Evolutionary conservation across 2,329 filamentous ascomycete genomes (phyloP), one percentile per base, ranked within the genome.

Genomic region (Trichoderma harzianum): DNA sequence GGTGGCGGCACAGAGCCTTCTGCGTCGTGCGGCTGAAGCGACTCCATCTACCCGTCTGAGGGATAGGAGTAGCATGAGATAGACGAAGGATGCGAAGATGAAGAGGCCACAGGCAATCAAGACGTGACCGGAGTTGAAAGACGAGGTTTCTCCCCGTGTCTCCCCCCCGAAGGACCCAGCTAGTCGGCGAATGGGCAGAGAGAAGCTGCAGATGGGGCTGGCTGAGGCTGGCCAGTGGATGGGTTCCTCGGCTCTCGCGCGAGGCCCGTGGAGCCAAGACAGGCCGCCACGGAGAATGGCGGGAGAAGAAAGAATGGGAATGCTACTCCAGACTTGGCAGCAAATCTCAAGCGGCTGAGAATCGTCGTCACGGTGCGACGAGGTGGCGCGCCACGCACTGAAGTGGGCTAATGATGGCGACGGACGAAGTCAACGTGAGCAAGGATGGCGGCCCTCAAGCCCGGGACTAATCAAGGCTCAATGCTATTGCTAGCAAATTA

Each of bases 221-320:
- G 70, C 57, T 68, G 70, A 72, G 55, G 64, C 70, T 72, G 61
- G 64, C 55, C 70, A 62, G 63, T 67, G 63, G 55, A 66, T 68
- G n/a, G 63, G 63, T 57, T 72, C 58, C 30, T 72, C 71, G 71
- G 71, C 65, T 72, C 71, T 72, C 71, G 71, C 71, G 71, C 71
- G 71, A 72, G 71, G 71, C 67, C 71, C 71, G 71, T 69, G 71
- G 66, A 69, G 71, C 70, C 70, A 69, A 69, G 66, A 69, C 65
- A 51, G 26, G 36, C 69, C 69, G 53, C 61, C 69, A 65, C 61
- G 62, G 61, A 69, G 57, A 62, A 62, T 43, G 67, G 39, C 67
- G 67, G 67, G 67, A 69, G 67, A 69, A 69, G 57, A 32, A 69
- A 62, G 28, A 61, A 61, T 36, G 39, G 39, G 28, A 67, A 61